phyloP scores from a whole-genome alignment of 257 asterid species.

The Lavandula angustifolia region DNA sequence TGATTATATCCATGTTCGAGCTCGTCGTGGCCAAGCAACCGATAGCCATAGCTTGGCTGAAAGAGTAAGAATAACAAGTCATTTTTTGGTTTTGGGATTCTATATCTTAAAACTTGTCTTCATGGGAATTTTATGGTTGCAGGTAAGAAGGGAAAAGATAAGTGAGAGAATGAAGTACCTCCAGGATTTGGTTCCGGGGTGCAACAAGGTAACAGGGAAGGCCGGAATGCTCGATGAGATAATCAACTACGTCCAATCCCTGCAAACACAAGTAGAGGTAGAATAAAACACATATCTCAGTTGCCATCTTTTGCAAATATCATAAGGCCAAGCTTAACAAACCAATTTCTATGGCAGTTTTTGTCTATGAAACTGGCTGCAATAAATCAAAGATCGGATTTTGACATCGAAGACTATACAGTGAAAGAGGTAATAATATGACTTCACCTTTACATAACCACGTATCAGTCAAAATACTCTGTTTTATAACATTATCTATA shows the following conservation, averaged over 20 bases:
- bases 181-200: constrained; percentile 92
- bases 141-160: constrained; percentile 93
- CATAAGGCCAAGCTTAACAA: constrained; percentile 6
- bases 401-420: constrained; percentile 51
- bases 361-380: constrained; percentile 90
- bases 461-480: background rate
- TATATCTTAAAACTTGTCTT: background rate
- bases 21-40: constrained; percentile 96
- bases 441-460: background rate
- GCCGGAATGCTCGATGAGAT: constrained; percentile 97
- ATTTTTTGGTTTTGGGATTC: background rate
- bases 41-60: constrained; percentile 98
- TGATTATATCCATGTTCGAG: constrained; percentile 91
- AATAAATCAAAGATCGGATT: constrained; percentile 63
- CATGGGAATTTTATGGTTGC: background rate
- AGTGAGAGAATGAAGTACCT: constrained; percentile 89
- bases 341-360: constrained; percentile 52
- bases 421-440: constrained; percentile 59
- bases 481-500: background rate
- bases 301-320: constrained; percentile 9
- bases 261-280: constrained; percentile 97
- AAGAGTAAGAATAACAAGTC: constrained; percentile 53
- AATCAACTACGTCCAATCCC: constrained; percentile 90
- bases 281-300: background rate
- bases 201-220: constrained; percentile 86